A percentile compares a stretch with the other conserved stretches of the same genome.
Conservation (phyloP, 176 grass and related monocot species). For the Calamus simplicifolius region DNA sequence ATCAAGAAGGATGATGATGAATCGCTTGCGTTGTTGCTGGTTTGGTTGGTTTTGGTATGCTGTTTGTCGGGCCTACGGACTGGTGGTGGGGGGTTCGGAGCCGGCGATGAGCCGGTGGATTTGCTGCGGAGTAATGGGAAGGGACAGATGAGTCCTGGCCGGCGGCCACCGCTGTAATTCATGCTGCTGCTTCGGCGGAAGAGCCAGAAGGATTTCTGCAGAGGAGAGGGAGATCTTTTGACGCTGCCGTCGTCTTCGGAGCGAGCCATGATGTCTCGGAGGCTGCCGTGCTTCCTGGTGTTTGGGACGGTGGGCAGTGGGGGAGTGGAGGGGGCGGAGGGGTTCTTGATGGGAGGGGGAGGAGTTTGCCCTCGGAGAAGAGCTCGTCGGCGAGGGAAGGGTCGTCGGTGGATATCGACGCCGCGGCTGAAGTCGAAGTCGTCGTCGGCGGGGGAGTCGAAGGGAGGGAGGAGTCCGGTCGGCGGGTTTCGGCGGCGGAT, state of each 20-base stretch:
- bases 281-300: neutral
- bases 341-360: constrained; percentile 5
- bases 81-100: no score
- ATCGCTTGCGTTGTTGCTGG: no score
- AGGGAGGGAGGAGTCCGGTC: constrained; percentile 1
- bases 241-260: neutral
- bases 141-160: neutral
- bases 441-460: neutral
- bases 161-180: neutral
- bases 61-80: no score
- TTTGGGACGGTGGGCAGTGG: neutral
- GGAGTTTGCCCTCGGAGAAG: constrained; percentile 21
- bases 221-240: neutral
- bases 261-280: constrained; percentile 7
- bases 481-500: neutral
- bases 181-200: constrained; percentile 6
- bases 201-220: constrained; percentile 7
- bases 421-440: constrained; percentile 17
- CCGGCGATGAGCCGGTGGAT: constrained; percentile 2
- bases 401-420: neutral
- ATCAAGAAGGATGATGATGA: neutral
- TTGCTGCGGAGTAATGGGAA: constrained; percentile 15
- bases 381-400: constrained; percentile 15
- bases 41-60: no score
- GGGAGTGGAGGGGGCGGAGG: neutral